Evolutionary conservation across 306 rosid genomes (phyloP), one percentile per base, ranked within the genome.

Genomic region (Cicer bijugum): DNA sequence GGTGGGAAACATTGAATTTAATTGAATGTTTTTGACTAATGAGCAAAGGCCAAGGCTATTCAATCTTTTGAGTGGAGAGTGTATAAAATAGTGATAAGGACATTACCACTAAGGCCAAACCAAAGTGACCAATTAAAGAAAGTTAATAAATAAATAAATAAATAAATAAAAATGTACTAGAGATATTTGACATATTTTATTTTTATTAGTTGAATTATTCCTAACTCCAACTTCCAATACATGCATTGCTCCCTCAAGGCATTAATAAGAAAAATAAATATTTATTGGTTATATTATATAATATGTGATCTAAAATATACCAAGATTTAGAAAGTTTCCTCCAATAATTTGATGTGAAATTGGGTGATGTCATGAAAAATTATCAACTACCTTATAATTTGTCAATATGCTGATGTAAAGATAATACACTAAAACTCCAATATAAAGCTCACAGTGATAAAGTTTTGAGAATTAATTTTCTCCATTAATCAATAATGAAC

Each of bases 381-480:
- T 55, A 71, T 75, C 55, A 48, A 38, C 75, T 28, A 63, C 38
- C 74, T 40, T 78, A 60, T 77, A 61, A 75, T 75, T 47, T 68
- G 56, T 51, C 14, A 63, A 14, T 20, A 73, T 61, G 64, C 19
- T 69, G 43, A 60, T 72, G 44, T 53, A 78, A 55, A 43, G 68
- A 40, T 67, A 46, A 37, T 44, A 57, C 83, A 78, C 87, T 74
- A 76, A 84, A 82, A 8, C 71, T 48, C 88, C 86, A 84, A 84
- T 72, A 82, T 5, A 10, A 40, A 37, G 55, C 68, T 63, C 43
- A 74, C 77, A 74, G 81, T 78, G 35, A 51, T 37, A 72, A 76
- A 60, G 47, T 28, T 14, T 12, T 10, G 10, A 65, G 53, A 69
- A 23, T 71, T 73, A 40, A 75, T 75, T 67, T 80, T 5, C 17